Evolutionary conservation across 805 yeast genomes (phyloP), one percentile per base, ranked within the genome.

Genomic region (Ogataea pignaliae): DNA sequence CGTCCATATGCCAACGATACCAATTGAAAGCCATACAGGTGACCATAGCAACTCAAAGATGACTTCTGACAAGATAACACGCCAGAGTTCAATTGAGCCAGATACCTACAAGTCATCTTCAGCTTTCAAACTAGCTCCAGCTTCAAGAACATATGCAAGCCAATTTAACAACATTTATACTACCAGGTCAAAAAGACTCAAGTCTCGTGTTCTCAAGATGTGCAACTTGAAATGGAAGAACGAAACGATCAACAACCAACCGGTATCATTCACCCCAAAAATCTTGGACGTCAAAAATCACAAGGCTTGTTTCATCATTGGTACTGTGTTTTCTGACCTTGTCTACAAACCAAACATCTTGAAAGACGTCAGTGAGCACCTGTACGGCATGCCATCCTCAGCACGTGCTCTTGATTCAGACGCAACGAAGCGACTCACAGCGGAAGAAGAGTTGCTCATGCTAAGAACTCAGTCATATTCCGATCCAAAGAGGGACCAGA

Each of bases 241-340:
- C 18, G 77, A 57, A 56, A 66, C 66, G 34, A 75, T 65, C 50
- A 70, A 62, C 46, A 63, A 53, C 16, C 37, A 34, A 8, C 47
- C 47, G 9, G 64, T 61, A 1, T 42, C 34, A 52, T 71, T 56
- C 50, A 69, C 61, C 39, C 67, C 62, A 55, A 79, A 71, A 61
- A 76, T 80, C 1, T 64, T 88, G 46, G 95, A 88, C 54, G 78
- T 88, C 9, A 65, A 68, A 10, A 71, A 75, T 29, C 78, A 81
- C 45, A 72, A 76, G 46, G 73, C 84, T 15, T 76, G 87, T 49
- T 93, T 91, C 91, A 81, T 88, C 11, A 72, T 84, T 21, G 99
- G 99, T 2, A 88, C 97, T 0, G 73, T 90, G 0, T 88, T 84
- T 56, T 76, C 87, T 55, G 96, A 90, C 48, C 75, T 88, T 82